Percentiles rank a stretch among this genome's conserved stretches.
phyloP scores from a whole-genome alignment of 768 basidiomycete species.

The Leucogyrophana mollusca region DNA sequence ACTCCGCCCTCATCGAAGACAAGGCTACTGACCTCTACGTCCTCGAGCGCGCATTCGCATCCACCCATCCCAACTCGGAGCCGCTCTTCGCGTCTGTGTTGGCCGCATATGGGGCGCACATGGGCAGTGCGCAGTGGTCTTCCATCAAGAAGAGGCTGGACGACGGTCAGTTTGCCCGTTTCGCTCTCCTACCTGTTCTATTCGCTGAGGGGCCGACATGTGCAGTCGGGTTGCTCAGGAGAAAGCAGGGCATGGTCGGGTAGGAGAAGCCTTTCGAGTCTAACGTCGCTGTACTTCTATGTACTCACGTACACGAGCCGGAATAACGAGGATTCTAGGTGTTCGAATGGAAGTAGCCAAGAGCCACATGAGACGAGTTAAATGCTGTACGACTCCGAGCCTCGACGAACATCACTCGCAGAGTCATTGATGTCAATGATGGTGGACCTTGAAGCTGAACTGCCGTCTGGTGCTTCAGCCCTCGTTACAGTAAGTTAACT shows the following conservation, averaged over 20 bases:
- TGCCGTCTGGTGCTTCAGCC: too few species aligned
- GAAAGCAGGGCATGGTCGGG: constrained; percentile 94
- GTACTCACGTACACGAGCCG: too few species aligned
- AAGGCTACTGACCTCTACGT: constrained; percentile 98
- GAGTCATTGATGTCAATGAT: too few species aligned
- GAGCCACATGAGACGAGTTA: too few species aligned
- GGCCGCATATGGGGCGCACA: constrained; percentile 53
- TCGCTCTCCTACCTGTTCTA: not conserved
- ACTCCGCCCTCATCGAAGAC: constrained; percentile 82
- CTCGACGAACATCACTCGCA: too few species aligned
- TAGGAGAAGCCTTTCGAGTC: too few species aligned
- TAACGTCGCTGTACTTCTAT: too few species aligned
- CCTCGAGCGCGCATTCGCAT: constrained; percentile 91
- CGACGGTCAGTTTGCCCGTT: constrained; percentile 51
- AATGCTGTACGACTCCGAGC: too few species aligned
- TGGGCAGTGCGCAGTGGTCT: constrained; percentile 70
- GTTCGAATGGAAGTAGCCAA: too few species aligned
- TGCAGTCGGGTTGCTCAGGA: constrained; percentile 77
- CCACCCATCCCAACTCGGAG: constrained; percentile 91
- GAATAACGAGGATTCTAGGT: too few species aligned
- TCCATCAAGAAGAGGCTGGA: constrained; percentile 63
- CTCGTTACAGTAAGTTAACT: too few species aligned
- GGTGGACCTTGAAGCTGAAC: too few species aligned
- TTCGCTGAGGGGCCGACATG: constrained; percentile 6
- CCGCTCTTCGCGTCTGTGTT: constrained; percentile 70